Conservation (phyloP, 208 protist genomes). For the Acanthamoeba sp. region DNA sequence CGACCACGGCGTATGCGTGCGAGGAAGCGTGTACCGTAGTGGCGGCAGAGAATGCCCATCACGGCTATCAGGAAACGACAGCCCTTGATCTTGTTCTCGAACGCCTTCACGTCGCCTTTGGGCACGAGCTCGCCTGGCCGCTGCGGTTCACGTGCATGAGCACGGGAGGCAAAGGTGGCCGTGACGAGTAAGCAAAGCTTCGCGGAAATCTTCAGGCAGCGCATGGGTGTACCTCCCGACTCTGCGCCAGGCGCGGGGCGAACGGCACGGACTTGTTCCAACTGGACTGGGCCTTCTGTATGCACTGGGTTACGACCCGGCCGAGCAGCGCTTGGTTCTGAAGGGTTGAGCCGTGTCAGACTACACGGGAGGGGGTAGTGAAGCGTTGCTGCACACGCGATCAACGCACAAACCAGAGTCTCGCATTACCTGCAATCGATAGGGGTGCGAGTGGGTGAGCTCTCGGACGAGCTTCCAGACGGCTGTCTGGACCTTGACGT, state of each 20-base stretch:
- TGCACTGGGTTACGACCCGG: not conserved
- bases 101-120: not conserved
- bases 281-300: not conserved
- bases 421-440: constrained; percentile 27
- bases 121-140: not conserved
- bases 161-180: too few relatives aligned
- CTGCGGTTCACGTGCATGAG: not conserved
- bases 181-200: too few relatives aligned
- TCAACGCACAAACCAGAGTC: too few relatives aligned
- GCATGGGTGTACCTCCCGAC: not conserved
- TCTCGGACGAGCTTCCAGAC: constrained; percentile 5
- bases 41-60: constrained; percentile 16
- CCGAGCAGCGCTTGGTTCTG: not conserved
- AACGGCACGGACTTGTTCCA: not conserved
- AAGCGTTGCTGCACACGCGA: too few relatives aligned
- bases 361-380: too few relatives aligned
- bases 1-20: too few relatives aligned
- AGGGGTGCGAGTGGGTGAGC: not conserved
- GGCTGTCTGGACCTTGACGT: constrained; percentile 10
- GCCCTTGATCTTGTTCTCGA: constrained; percentile 17
- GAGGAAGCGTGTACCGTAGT: not conserved
- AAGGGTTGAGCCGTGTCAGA: not conserved
- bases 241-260: not conserved
- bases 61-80: constrained; percentile 1
- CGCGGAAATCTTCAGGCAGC: not conserved